These are phyloP conservation scores for Aegilops tauschii DNA, from an alignment of 176 grass and related monocot species.

Conservation along the genomic window DNA sequence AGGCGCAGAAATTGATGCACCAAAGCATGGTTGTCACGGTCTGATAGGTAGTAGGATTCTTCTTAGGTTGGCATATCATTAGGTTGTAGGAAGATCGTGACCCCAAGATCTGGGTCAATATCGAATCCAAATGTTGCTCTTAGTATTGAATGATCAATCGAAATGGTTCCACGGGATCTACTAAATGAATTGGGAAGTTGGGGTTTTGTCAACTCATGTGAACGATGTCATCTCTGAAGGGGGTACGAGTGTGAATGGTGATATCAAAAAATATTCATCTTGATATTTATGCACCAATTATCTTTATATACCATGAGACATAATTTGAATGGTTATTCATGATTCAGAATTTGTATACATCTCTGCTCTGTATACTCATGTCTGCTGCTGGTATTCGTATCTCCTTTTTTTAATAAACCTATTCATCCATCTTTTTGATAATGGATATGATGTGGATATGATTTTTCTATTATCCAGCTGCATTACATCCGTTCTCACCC, in stretches of 20 bases:
- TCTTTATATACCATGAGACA: background rate
- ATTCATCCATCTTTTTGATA: background rate
- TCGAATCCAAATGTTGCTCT: background rate
- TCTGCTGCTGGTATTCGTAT: background rate
- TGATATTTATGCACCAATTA: background rate
- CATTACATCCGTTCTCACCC: too few species aligned
- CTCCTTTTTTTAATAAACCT: background rate
- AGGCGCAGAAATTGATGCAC: background rate
- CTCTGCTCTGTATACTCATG: background rate
- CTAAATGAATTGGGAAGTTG: background rate
- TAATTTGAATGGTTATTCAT: background rate
- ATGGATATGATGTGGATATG: background rate
- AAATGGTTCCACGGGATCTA: background rate
- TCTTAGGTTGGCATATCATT: background rate
- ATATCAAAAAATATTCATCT: background rate
- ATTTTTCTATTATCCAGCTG: background rate
- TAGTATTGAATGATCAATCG: background rate
- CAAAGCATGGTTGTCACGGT: background rate
- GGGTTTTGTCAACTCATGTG: background rate
- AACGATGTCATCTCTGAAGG: background rate
- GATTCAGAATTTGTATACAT: constrained; percentile 6
- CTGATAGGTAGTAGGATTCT: background rate
- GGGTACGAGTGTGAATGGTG: background rate
- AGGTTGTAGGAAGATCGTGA: background rate
- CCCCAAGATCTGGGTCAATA: background rate